Conservation (phyloP, 2,329 filamentous ascomycete genomes). For the Diplodia intermedia region DNA sequence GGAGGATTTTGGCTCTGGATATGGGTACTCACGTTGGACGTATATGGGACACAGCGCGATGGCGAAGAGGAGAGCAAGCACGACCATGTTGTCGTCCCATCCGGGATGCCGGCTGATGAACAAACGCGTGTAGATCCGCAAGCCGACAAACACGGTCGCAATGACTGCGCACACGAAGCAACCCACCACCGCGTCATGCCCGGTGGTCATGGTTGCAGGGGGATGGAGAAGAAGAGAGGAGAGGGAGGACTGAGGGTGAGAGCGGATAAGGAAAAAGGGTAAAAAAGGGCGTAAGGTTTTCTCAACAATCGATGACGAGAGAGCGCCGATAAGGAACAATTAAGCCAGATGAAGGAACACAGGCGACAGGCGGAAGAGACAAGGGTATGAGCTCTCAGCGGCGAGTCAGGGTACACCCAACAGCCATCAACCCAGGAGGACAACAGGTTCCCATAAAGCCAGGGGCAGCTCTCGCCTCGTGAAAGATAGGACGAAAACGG, state of each 20-base stretch:
- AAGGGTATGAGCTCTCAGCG: too few relatives aligned
- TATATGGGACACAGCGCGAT: conserved; percentile 17
- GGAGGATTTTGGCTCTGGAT: too few relatives aligned
- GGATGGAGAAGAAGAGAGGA: background rate
- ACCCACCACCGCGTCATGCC: conserved; percentile 15
- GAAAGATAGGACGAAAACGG: background rate
- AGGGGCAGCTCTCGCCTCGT: background rate
- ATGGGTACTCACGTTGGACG: background rate
- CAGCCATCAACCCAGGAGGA: background rate
- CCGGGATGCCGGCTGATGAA: conserved; percentile 23
- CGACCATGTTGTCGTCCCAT: conserved; percentile 26
- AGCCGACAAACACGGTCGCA: conserved; percentile 13
- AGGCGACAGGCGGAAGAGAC: too few relatives aligned
- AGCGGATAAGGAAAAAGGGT: background rate
- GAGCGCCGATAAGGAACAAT: too few relatives aligned
- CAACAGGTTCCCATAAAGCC: background rate
- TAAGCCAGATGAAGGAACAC: too few relatives aligned
- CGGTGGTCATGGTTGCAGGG: conserved; percentile 13
- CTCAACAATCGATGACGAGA: too few relatives aligned
- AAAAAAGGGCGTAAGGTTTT: too few relatives aligned
- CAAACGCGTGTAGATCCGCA: conserved; percentile 27
- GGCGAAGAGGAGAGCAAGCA: conserved; percentile 19
- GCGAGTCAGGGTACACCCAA: too few relatives aligned
- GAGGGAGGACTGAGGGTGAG: background rate
- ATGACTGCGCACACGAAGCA: conserved; percentile 23